A percentile compares a stretch with the other conserved stretches of the same genome.
phyloP scores from a whole-genome alignment of 1,284 basidiomycete species.

The Ustilago crameri region DNA sequence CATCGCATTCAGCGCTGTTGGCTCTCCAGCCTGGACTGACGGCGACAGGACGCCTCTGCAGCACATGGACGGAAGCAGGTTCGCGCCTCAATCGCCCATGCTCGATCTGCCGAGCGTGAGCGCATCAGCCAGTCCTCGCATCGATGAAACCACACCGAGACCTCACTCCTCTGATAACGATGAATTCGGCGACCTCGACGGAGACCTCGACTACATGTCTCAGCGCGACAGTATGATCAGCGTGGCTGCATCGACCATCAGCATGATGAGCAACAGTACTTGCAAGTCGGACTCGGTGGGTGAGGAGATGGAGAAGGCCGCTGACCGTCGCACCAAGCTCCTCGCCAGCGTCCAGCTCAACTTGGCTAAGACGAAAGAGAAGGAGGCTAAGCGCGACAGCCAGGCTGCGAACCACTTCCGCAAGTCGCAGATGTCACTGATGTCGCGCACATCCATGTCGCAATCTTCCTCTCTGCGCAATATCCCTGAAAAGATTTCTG shows the following conservation, averaged over 20 bases:
- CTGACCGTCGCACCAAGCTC: conserved; percentile 42
- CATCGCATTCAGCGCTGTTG: conserved; percentile 26
- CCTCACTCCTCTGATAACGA: conserved; percentile 14
- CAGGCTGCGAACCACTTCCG: conserved; percentile 29
- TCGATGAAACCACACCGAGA: conserved; percentile 27
- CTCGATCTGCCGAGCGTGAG: conserved; percentile 5
- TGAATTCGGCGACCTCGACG: conserved; percentile 17
- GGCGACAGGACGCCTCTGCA: conserved; percentile 1
- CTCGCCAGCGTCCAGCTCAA: conserved; percentile 50
- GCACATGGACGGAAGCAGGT: conserved; percentile 2
- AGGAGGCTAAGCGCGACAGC: conserved; percentile 43
- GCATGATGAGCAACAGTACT: conserved; percentile 51
- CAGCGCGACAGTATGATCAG: conserved; percentile 48
- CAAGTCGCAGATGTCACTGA: conserved; percentile 34
- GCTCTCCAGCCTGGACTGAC: conserved; percentile 3
- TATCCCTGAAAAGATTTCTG: conserved; percentile 37
- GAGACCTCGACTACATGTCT: conserved; percentile 23
- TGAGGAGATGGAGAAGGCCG: conserved; percentile 41
- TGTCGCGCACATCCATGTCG: conserved; percentile 35
- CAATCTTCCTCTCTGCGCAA: conserved; percentile 42
- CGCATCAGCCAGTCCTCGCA: conserved; percentile 10
- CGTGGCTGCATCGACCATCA: conserved; percentile 49
- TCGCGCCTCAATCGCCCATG: conserved; percentile 3
- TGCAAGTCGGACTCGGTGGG: conserved; percentile 47
- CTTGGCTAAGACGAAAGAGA: conserved; percentile 30